These are phyloP conservation scores for Dalbergia cochinchinensis DNA, from an alignment of 306 rosid species.

Conservation along the genomic window DNA sequence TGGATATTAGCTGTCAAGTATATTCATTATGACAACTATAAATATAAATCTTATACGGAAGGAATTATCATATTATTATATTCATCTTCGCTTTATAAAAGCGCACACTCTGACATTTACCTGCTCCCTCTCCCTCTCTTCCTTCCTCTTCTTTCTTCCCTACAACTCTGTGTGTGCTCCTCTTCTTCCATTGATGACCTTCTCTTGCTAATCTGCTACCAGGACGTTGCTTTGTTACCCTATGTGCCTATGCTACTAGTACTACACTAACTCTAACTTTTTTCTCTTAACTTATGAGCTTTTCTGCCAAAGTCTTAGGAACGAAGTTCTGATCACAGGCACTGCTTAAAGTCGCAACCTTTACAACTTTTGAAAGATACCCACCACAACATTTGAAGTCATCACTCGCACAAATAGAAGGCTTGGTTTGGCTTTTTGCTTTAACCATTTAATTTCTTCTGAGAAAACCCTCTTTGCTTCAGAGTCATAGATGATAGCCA, in stretches of 20 bases:
- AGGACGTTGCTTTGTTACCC: background rate
- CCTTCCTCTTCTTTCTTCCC: too few species aligned
- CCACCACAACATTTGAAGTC: slow-evolving; percentile 31
- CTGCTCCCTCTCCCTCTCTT: slow-evolving; percentile 16
- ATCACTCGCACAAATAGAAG: slow-evolving; percentile 23
- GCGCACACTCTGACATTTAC: slow-evolving; percentile 46
- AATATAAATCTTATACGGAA: slow-evolving; percentile 36
- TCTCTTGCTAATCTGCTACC: slow-evolving; percentile 6
- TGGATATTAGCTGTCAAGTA: slow-evolving; percentile 92
- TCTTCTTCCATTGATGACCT: slow-evolving; percentile 34
- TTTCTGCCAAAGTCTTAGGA: slow-evolving; percentile 30
- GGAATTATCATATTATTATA: slow-evolving; percentile 18
- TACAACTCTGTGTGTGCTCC: background rate
- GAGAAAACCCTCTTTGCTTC: slow-evolving; percentile 13
- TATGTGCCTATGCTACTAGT: background rate
- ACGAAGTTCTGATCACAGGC: slow-evolving; percentile 39
- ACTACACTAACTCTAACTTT: slow-evolving; percentile 17
- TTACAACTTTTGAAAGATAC: slow-evolving; percentile 37
- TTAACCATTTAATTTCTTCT: slow-evolving; percentile 15
- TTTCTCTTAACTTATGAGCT: background rate
- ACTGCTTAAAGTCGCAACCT: slow-evolving; percentile 43
- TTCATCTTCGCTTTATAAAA: slow-evolving; percentile 56
- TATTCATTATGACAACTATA: slow-evolving; percentile 33
- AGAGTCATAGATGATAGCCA: slow-evolving; percentile 62
- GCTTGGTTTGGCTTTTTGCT: slow-evolving; percentile 5